A percentile compares a stretch with the other conserved stretches of the same genome.
phyloP scores from a whole-genome alignment of 2,329 filamentous ascomycete species.

The Cladobotryum protrusum region DNA sequence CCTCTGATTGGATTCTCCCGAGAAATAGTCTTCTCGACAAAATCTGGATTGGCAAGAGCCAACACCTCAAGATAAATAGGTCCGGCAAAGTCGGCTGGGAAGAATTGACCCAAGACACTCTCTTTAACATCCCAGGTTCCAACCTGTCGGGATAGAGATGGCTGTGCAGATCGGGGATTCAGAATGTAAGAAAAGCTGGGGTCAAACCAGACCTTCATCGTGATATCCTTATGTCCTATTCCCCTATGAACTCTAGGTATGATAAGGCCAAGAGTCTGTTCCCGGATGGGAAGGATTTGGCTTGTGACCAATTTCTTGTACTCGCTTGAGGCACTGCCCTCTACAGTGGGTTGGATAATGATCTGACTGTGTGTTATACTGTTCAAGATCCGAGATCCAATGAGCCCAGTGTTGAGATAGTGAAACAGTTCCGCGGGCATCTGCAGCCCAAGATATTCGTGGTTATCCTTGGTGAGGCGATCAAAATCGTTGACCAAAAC shows the following conservation, averaged over 20 bases:
- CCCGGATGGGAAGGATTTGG: constrained; percentile 67
- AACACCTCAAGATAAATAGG: constrained; percentile 54
- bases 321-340: constrained; percentile 70
- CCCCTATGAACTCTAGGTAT: constrained; percentile 76
- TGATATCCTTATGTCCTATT: constrained; percentile 73
- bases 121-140: constrained; percentile 69
- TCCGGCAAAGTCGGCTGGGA: constrained; percentile 36
- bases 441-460: constrained; percentile 84
- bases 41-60: constrained; percentile 62
- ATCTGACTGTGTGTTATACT: constrained; percentile 78
- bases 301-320: constrained; percentile 75
- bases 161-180: constrained; percentile 48
- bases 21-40: constrained; percentile 62
- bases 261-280: constrained; percentile 70
- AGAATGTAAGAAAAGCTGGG: constrained; percentile 61
- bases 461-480: constrained; percentile 72
- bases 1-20: constrained; percentile 53
- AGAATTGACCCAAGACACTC: constrained; percentile 43
- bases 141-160: constrained; percentile 41
- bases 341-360: constrained; percentile 73
- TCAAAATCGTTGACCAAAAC: constrained; percentile 69
- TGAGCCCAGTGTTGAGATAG: constrained; percentile 77
- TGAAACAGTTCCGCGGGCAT: constrained; percentile 85
- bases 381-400: constrained; percentile 72
- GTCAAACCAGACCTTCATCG: constrained; percentile 79